Base-by-base conservation (phyloP, 2,329 filamentous ascomycete genomes). In the Neocucurbitaria cava region DNA sequence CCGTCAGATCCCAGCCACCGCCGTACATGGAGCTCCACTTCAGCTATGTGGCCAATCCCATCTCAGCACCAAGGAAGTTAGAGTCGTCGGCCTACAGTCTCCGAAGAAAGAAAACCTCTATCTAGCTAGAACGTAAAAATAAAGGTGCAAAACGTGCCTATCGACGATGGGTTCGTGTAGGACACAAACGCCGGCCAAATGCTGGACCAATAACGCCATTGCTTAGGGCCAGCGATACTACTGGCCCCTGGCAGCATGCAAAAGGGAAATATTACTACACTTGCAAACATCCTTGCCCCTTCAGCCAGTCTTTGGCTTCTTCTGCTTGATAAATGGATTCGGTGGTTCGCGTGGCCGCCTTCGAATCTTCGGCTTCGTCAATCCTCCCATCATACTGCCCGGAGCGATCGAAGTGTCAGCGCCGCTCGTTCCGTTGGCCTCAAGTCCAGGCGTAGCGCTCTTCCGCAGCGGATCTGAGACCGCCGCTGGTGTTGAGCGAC, bases 361-460 rank as follows among this genome's bases (percentile, higher is more conserved):
- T 49, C 64, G 64, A 39, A 74, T 73, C 52, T 71, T 73, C 10
- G 70, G 70, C 46, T 68, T 69, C 18, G 54, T 56, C 62, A 70
- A 66, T 33, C 53, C 61, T 7, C 56, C 61, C n/a, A 69, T 48
- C n/a, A 62, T 54, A 51, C 62, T 56, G 6, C 49, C 58, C 10
- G 54, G 57, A 41, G 24, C 26, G 10, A 40, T 30, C 11, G 54
- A 23, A 40, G 38, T 33, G 17, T 46, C 38, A n/a, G 50, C 26
- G 23, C 35, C 48, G 36, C 56, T 51, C 38, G 53, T 31, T 5
- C 51, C 52, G 43, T 58, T 53, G 15, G 39, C 50, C 13, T 62
- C 65, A 18, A 46, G 46, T 46, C 48, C 56, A 33, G 59, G 53
- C 11, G 61, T 64, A 3, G 55, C 56, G 49, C 56, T 63, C 44